Base-by-base conservation (phyloP, 2,329 filamentous ascomycete species). In the Chaetomium strumarium region DNA sequence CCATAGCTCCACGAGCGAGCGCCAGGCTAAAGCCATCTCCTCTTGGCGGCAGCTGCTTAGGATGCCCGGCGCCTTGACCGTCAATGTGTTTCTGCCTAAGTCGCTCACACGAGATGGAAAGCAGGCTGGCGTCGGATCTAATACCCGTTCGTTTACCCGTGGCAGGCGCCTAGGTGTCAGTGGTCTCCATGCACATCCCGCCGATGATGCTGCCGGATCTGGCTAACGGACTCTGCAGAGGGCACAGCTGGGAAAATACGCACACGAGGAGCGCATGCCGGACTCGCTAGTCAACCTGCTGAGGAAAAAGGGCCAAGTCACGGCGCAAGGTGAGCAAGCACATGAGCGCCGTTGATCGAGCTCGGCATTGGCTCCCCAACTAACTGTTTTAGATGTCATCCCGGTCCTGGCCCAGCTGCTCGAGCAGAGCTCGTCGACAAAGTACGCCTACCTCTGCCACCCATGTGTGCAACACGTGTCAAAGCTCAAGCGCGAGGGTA, bases 391-490 rank as follows among this genome's bases (percentile, higher is more conserved):
- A 67, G 78, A 77, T 12, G 72, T 90, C 10, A 74, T 90, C 49
- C 77, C 80, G 0, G 77, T 84, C 1, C 70, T 92, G 19, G 70
- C 75, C 17, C 77, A 79, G 56, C 72, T 90, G 11, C 79, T 88
- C 40, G 76, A 84, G 38, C 76, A 85, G 51, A 88, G 87, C 61
- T 65, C 70, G 8, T 72, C 73, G 5, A 86, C 89, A 1, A 74
- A 80, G 49, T 81, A 81, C 58, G 88, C 88, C 6, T 96, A 90
- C 62, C 74, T 96, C 33, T 96, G 91, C 67, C 83, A 90, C 62
- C 79, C 85, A 1, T 75, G 76, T 44, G 86, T 90, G 0, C 77
- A 83, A 45, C 91, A 96, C 63, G 78, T 97, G 24, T 88, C 87
- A 47, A 95, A 95, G 63, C 75, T 95, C 48, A 79, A 77, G n/a